Evolutionary conservation across 148 eudicot genomes (phyloP).

Genomic region (Diospyros lotus): DNA sequence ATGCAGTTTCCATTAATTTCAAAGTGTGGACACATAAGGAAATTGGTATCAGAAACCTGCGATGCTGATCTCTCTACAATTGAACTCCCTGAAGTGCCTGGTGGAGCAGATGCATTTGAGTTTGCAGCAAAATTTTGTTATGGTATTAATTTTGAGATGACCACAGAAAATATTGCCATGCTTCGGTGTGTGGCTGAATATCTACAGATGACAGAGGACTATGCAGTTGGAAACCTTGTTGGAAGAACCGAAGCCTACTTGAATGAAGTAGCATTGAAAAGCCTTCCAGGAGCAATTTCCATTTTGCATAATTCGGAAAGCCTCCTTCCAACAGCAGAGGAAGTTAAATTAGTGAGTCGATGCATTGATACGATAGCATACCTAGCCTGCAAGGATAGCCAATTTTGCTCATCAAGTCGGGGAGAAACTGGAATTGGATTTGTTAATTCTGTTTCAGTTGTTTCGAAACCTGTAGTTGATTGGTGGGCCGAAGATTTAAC

Average conservation of each 20-base stretch:
- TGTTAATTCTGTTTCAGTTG: constrained; percentile 26
- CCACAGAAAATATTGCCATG: constrained; percentile 65
- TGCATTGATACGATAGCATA: constrained; percentile 77
- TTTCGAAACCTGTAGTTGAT: constrained; percentile 50
- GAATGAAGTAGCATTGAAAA: constrained; percentile 61
- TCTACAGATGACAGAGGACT: constrained; percentile 93
- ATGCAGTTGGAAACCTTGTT: constrained; percentile 61
- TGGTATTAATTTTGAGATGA: constrained; percentile 77
- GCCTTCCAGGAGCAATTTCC: constrained; percentile 56
- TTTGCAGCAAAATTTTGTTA: constrained; percentile 92
- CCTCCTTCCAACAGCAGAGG: constrained; percentile 61
- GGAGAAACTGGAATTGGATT: constrained; percentile 31
- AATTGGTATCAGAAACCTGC: constrained; percentile 50
- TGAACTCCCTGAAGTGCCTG: constrained; percentile 67
- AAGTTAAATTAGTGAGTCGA: constrained; percentile 70
- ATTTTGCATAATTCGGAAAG: constrained; percentile 55
- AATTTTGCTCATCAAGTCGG: constrained; percentile 23
- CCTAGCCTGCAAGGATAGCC: constrained; percentile 61
- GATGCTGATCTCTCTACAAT: constrained; percentile 36
- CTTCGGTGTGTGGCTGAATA: constrained; percentile 79
- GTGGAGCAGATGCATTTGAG: constrained; percentile 82
- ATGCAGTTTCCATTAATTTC: constrained; percentile 84
- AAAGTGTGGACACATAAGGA: constrained; percentile 72
- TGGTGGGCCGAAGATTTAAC: constrained; percentile 97
- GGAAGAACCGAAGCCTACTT: constrained; percentile 63